These are phyloP conservation scores for Lactarius hengduanensis DNA, from an alignment of 768 basidiomycete species.

Conservation along the genomic window DNA sequence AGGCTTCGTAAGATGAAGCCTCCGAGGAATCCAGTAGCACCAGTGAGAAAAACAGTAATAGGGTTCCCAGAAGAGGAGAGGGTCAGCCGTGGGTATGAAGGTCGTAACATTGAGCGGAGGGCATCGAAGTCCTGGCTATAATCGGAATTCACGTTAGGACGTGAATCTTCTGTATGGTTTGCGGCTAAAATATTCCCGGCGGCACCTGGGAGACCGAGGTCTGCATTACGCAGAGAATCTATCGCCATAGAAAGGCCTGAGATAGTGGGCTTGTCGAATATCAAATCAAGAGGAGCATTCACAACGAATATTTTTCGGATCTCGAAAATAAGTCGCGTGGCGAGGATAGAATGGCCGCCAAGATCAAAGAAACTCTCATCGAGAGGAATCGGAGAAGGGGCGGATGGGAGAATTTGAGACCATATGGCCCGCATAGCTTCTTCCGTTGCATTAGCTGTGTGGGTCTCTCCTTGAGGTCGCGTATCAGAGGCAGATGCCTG, in stretches of 20 bases:
- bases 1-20: slow-evolving; percentile 87
- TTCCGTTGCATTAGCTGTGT: slow-evolving; percentile 65
- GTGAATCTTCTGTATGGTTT: slow-evolving; percentile 7
- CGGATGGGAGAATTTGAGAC: slow-evolving; percentile 73
- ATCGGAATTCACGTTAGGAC: background rate
- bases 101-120: slow-evolving; percentile 56
- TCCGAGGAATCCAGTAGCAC: slow-evolving; percentile 95
- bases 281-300: slow-evolving; percentile 85
- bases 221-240: slow-evolving; percentile 70
- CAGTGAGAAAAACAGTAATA: slow-evolving; percentile 89
- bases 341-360: slow-evolving; percentile 97
- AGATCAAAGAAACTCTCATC: slow-evolving; percentile 98
- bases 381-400: slow-evolving; percentile 73
- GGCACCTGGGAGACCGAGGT: slow-evolving; percentile 66
- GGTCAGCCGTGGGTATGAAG: slow-evolving; percentile 61
- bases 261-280: slow-evolving; percentile 91
- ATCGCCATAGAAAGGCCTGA: slow-evolving; percentile 70
- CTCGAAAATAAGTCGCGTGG: slow-evolving; percentile 95
- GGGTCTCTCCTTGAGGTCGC: slow-evolving; percentile 35
- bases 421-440: slow-evolving; percentile 82
- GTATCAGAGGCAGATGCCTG: slow-evolving; percentile 52
- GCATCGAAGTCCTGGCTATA: slow-evolving; percentile 73
- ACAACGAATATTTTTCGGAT: slow-evolving; percentile 90
- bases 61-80: slow-evolving; percentile 51
- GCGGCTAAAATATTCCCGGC: slow-evolving; percentile 23